Evolutionary conservation across 306 rosid species (phyloP), one percentile per base, ranked within the genome.

Genomic region (Elaeagnus macrophylla): DNA sequence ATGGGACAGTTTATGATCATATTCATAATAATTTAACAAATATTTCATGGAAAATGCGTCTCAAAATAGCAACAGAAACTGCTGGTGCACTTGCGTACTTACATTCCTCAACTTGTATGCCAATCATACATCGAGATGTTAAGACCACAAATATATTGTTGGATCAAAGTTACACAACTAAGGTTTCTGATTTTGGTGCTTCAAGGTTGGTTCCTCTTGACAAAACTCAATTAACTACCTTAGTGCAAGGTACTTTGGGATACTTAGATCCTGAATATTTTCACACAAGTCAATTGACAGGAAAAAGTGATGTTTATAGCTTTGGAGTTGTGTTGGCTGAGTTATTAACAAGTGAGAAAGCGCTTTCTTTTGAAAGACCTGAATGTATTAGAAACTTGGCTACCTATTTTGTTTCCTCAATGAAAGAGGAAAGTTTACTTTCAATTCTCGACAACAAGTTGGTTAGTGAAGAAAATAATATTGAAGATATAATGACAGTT

Each of bases 291-390:
- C 53, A 66, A 19, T 8, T 66, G 17, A 68, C 73, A 1, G 67
- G 53, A 7, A 60, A 68, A 39, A 68, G 73, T 15, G 73, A 68
- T 0, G 68, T 69, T 8, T 69, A 61, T 17, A 61, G 74, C 46
- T 69, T 69, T 2, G 68, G 68, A 42, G 74, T 69, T 37, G 74
- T 69, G 10, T 25, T 66, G 14, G 58, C 70, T 13, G 70, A 66
- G 62, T 51, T 66, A 8, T 9, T 56, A 15, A 57, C 70, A 2
- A 56, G 57, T 1, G 20, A 66, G 35, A 40, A 32, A 57, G 53
- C 64, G 1, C 11, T 66, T 8, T 37, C 55, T 39, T 66, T 50
- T 5, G 38, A 11, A 5, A 56, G 70, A 57, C 10, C 3, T 9
- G 56, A 37, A 18, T 8, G 7, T 7, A 48, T 44, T 13, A 49